Base-by-base conservation (phyloP, 306 rosid species). In the Castanospermum australe region DNA sequence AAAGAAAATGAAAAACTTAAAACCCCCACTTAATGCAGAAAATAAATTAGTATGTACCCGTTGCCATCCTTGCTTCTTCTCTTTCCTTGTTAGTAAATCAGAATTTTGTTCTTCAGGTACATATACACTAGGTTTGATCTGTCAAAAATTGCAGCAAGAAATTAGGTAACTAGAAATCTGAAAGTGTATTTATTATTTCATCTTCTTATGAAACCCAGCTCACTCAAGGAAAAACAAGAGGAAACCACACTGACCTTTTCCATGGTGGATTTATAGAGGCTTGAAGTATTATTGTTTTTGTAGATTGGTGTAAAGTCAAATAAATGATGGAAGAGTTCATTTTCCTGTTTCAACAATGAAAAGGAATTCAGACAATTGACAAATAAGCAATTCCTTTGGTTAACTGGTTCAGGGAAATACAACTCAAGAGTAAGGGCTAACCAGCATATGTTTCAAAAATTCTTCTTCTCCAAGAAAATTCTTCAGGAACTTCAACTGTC, bases 291-390 rank as follows among this genome's bases (percentile, higher is more conserved):
- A n/a, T 14, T 2, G n/a, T 50, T 10, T 20, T 5, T 35, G 50
- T 47, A 5, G 0, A 4, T 48, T 38, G 80, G 78, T 30, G n/a
- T 52, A 35, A 75, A 83, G 22, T 72, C 61, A 13, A 83, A 83
- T 30, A 67, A 44, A 52, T 30, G 4, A 28, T 83, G 87, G 12
- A 86, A 68, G 38, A 80, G 47, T 60, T 76, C 76, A 68, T 80
- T 86, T 80, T 30, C 81, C 89, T 86, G 73, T 60, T 67, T 39
- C 33, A 67, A 61, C 7, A 17, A 15, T 54, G 15, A 30, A 41
- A 67, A 71, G 4, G n/a, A 77, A 47, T 4, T 30, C 51, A 21
- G 11, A 62, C 56, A 63, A 50, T 70, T 51, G 28, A 30, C 8
- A 33, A 9, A 2, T 17, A 15, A 48, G n/a, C n/a, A n/a, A 47